Evolutionary conservation across 1,139 yeast species (phyloP), one percentile per base, ranked within the genome.

Genomic region (Kodamaea derodonti): DNA sequence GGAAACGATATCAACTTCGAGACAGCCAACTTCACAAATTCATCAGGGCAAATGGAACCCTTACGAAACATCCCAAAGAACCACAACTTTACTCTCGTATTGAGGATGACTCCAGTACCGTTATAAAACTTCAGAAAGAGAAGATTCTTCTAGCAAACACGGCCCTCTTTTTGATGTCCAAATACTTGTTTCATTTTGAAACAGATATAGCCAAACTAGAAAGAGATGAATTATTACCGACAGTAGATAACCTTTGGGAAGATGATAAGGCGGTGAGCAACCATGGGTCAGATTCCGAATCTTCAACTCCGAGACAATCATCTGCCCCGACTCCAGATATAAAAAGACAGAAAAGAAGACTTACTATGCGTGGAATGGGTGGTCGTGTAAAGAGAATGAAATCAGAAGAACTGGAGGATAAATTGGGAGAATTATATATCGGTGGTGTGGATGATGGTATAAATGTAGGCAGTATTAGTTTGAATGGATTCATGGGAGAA

Each of bases 31-130:
- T 92, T 36, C 95, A 86, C 54, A 88, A 87, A 56, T 82, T 79
- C 54, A 84, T 88, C 39, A 76, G 83, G 45, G 81, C 87, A 32
- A 80, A 87, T 60, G 97, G 97, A 0, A 82, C 95, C 0, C 60
- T 84, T 30, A 73, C 82, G 2, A 84, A 80, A 45, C 84, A 84
- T 55, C 95, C 97, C 2, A 85, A 87, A 46, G 98, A 92, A 52
- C 77, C 67, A 29, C 82, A 75, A 43, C 54, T 84, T 9, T 74
- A 75, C 47, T 69, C 75, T 26, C 82, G 82, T 49, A 83, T 92
- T 5, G 74, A 77, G 31, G 83, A 82, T 30, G 94, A 84, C 39
- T 76, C 82, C 65, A 73, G 70, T 29, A 60, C 67, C 33, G 79
- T 84, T 9, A 68, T 73, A 41, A 68, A 66, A 37, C 51, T 86